phyloP scores from a whole-genome alignment of 2,329 filamentous ascomycete species.

The Sporothrix sp. region DNA sequence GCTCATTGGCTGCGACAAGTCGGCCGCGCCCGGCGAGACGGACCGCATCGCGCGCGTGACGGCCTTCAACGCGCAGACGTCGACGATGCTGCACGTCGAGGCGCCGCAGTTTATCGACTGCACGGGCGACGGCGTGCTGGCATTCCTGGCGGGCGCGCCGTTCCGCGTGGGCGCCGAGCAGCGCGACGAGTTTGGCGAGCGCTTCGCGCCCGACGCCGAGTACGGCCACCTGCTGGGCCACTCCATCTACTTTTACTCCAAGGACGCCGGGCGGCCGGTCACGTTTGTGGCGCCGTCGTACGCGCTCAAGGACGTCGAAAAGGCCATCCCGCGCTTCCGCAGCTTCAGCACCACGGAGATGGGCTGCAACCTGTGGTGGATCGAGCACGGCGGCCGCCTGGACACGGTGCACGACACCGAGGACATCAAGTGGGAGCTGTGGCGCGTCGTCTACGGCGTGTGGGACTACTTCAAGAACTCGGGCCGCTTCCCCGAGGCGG shows the following conservation, averaged over 20 bases:
- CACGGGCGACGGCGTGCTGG: slow-evolving; percentile 20
- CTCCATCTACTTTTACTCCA: slow-evolving; percentile 23
- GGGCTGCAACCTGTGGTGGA: slow-evolving; percentile 22
- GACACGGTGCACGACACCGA: slow-evolving; percentile 22
- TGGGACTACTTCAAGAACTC: slow-evolving; percentile 23
- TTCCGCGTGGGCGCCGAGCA: slow-evolving; percentile 21
- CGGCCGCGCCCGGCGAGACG: background rate
- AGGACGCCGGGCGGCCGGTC: slow-evolving; percentile 19
- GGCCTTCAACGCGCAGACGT: slow-evolving; percentile 21
- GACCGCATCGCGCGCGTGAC: slow-evolving; percentile 18
- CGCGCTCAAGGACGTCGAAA: slow-evolving; percentile 20
- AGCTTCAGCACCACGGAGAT: slow-evolving; percentile 22
- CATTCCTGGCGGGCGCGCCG: slow-evolving; percentile 21
- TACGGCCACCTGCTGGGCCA: slow-evolving; percentile 22
- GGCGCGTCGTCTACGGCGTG: slow-evolving; percentile 21
- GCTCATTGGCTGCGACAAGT: slow-evolving; percentile 19
- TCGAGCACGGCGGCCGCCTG: slow-evolving; percentile 21
- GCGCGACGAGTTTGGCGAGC: slow-evolving; percentile 20
- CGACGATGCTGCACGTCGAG: slow-evolving; percentile 22
- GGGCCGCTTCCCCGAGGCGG: slow-evolving; percentile 21
- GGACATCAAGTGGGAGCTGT: slow-evolving; percentile 23
- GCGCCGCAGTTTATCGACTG: slow-evolving; percentile 22
- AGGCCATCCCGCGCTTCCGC: slow-evolving; percentile 20
- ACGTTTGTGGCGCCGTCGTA: slow-evolving; percentile 21
- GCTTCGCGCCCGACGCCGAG: slow-evolving; percentile 20